phyloP scores from a whole-genome alignment of 2,329 filamentous ascomycete species.

The Mariannaea elegans region DNA sequence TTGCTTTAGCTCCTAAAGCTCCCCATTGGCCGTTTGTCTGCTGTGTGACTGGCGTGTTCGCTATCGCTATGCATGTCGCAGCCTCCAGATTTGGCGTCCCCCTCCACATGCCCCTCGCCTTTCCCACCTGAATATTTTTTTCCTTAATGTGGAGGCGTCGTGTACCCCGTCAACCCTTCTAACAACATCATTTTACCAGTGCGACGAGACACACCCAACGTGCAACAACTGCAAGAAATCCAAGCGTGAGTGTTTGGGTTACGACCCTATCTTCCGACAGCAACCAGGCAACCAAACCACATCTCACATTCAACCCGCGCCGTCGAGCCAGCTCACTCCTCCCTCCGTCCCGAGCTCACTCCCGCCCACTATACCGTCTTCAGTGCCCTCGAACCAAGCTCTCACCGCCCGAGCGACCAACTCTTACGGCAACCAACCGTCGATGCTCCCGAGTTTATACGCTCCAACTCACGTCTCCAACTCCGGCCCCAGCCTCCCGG shows the following conservation, averaged over 20 bases:
- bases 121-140: constrained; percentile 14
- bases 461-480: constrained; percentile 45
- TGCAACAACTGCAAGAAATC: constrained; percentile 92
- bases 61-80: constrained; percentile 4
- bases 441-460: constrained; percentile 56
- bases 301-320: constrained; percentile 57
- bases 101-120: constrained; percentile 23
- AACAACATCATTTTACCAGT: constrained; percentile 58
- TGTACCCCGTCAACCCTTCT: constrained; percentile 33
- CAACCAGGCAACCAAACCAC: constrained; percentile 77
- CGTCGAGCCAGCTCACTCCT: constrained; percentile 44
- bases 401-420: constrained; percentile 44
- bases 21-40: constrained; percentile 26
- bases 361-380: constrained; percentile 34
- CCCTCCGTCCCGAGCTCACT: constrained; percentile 44
- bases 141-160: constrained; percentile 30
- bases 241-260: constrained; percentile 85
- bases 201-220: constrained; percentile 92
- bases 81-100: constrained; percentile 15
- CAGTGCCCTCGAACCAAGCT: constrained; percentile 31
- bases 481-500: constrained; percentile 44
- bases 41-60: constrained; percentile 17
- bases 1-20: constrained; percentile 25
- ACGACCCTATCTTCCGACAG: constrained; percentile 87
- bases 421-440: constrained; percentile 57